Evolutionary conservation across 352 stramenopile species (phyloP), one percentile per base, ranked within the genome.

Genomic region (Phytophthora lateralis): DNA sequence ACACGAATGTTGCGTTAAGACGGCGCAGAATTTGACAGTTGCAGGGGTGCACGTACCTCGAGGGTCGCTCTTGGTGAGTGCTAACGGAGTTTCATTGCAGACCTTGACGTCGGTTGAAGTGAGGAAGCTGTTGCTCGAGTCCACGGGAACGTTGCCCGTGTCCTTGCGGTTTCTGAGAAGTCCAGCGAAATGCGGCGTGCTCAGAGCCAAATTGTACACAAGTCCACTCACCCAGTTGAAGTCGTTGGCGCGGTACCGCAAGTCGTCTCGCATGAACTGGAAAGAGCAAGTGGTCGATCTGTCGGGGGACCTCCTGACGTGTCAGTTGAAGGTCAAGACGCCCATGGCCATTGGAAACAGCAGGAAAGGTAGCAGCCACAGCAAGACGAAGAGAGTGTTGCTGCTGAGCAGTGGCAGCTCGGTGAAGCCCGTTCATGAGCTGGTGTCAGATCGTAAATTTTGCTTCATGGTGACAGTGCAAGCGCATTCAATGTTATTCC

Each of bases 401-500:
- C 56, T 78, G 9, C 63, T 88, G 17, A 66, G 66, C 4, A 79
- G 63, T 37, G 70, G 69, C 0, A 89, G 79, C 44, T 75, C 70
- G 0, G 82, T 91, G 11, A 89, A 91, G 44, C 67, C 63, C 6
- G 74, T 92, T 17, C 82, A 90, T 17, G 81, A 92, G 32, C 55
- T 88, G 26, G 75, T 88, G 0, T 73, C 76, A 1, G 78, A 88
- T 18, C 77, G 79, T 24, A 81, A 76, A 29, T 87, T 75, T 24
- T 92, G 82, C 44, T 94, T 94, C 43, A 54, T 89, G 7, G 75
- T 94, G 7, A 79, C 73, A 0, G 75, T 81, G n/a, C 74, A 78
- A 44, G 50, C 82, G 12, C 77, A 86, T 46, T 76, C 72, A 9
- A 85, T 90, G 66, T 39, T 92, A 7, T 89, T 92, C 38, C 81